A percentile compares a stretch with the other conserved stretches of the same genome.
Evolutionary conservation across 305 asterid genomes (phyloP).

Genomic region (Solanum aculeatissimum): DNA sequence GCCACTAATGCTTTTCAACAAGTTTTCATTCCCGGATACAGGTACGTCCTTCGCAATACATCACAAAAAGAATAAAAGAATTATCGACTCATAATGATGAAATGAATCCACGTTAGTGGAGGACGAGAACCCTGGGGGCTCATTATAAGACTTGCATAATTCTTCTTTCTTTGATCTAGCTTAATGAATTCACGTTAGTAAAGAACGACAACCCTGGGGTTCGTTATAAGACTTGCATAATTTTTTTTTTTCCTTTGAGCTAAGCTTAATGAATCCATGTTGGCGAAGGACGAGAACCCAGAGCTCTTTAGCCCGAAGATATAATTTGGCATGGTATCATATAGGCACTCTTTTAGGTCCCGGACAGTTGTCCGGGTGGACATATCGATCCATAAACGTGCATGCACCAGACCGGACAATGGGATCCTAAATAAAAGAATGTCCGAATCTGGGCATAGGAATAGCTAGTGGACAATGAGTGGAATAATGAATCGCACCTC

Average conservation of each 20-base stretch:
- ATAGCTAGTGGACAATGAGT: no score
- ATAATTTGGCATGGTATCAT: not conserved
- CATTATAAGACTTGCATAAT: not conserved
- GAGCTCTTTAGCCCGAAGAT: rapidly evolving
- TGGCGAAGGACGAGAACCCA: no score
- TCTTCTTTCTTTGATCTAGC: no score
- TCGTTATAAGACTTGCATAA: not conserved
- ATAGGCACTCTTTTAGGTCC: not conserved
- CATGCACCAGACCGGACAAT: not conserved
- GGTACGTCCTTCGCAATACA: not conserved
- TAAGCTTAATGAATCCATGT: not conserved
- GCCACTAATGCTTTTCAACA: not conserved
- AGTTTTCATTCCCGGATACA: not conserved
- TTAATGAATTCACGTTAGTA: not conserved
- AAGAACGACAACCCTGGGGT: not conserved
- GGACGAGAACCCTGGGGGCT: not conserved
- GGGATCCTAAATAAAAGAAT: no score
- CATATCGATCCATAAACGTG: not conserved
- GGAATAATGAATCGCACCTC: no score
- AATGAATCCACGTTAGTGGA: not conserved
- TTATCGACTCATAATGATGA: not conserved
- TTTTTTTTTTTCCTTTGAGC: not conserved
- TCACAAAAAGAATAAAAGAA: not conserved
- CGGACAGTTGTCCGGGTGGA: rapidly evolving
- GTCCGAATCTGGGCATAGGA: no score